Evolutionary conservation across 345 rosid species (phyloP), one percentile per base, ranked within the genome.

Genomic region (Syzygium oleosum): DNA sequence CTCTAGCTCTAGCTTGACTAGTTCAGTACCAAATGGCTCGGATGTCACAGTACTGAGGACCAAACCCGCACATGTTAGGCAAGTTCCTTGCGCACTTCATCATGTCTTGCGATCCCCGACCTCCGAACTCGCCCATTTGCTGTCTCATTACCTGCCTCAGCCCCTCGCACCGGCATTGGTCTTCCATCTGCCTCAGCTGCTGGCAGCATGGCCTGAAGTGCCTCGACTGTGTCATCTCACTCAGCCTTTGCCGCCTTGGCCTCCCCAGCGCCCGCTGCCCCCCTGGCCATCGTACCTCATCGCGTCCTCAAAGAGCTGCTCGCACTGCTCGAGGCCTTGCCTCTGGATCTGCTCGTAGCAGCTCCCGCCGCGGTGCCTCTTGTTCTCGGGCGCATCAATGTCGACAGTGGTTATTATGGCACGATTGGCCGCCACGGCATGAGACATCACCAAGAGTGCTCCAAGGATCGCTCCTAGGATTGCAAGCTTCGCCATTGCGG

Each of bases 241-340:
- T 41, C 10, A 9, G 56, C 51, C 83, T 17, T 41, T 46, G 87
- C 84, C 84, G 53, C 51, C 87, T 7, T 5, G 17, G 17, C 27
- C 79, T 43, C 54, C 53, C 29, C 46, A 5, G 14, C 22, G 12
- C 68, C 52, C 9, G 22, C 84, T 38, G 19, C 43, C 58, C 15
- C 29, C 58, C 65, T 43, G 51, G 29, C 58, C 84, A 7, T 53
- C 16, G 10, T 46, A 16, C 84, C 51, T 49, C 86, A 46, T 59
- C 12, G 51, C 54, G 2, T 61, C 54, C 38, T 83, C 84, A 90
- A 23, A 38, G 88, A 85, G 90, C 41, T 65, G 46, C 90, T 91
- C 87, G 61, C 94, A 93, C 34, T 84, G 87, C 49, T 84, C 12
- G 52, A 94, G 93, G 23, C 79, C 86, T 43, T 90, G 93, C 85